Evolutionary conservation across 495 filamentous ascomycete genomes (phyloP), one percentile per base, ranked within the genome.

Genomic region (Penicillium ochrochloron): DNA sequence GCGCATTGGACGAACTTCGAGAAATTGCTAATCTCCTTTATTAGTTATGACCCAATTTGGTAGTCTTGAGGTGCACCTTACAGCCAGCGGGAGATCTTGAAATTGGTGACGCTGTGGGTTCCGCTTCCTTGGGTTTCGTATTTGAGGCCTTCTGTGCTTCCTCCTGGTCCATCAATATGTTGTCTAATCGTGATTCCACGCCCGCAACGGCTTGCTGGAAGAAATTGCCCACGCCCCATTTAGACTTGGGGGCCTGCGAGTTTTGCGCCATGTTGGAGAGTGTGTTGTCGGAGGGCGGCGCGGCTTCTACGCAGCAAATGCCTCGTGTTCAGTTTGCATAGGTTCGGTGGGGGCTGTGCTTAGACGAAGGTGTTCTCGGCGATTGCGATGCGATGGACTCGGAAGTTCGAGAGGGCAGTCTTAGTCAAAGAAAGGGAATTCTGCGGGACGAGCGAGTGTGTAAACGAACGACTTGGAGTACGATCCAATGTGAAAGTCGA

Each of bases 131-230:
- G 17, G 68, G 31, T 48, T 75, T 77, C 51, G 69, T 23, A 23
- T 70, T 61, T 19, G 66, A 51, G 33, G 51, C 62, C 57, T 70
- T 77, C 23, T 78, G 69, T 56, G 71, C 69, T 10, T 77, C 85
- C 19, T 91, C 87, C 35, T 88, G 85, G 44, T 97, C 94, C 62
- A 93, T 88, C 62, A 99, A 83, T 59, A 99, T 97, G 53, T 85
- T 91, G 74, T 99, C 95, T 44, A 99, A 82, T 53, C 91, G 87
- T 62, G 94, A 96, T 78, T 99, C 95, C 52, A 99, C 90, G 42
- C 93, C 92, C 31, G 93, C 93, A 57, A 97, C 92, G 58, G 94
- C 94, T 74, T 96, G 92, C 63, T 91, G 90, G 53, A 99, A 82
- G 70, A 99, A 91, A 33, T 89, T 91, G 25, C 93, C 92, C 48